Base-by-base conservation (phyloP, 75 land plant species). In the Pseudotsuga menziesii region DNA sequence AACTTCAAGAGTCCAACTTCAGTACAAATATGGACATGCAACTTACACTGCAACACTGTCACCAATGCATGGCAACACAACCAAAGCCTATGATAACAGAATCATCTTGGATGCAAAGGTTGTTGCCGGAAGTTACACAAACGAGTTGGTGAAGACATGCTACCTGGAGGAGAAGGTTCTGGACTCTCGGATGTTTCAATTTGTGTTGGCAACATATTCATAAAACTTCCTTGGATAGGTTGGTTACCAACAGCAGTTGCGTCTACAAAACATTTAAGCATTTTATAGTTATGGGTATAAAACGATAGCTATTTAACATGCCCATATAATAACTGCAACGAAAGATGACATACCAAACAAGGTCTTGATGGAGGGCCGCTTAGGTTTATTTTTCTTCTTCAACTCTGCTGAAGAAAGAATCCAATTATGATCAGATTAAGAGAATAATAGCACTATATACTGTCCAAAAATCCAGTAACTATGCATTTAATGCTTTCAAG, bases 331-430 rank as follows among this genome's bases (percentile, higher is more conserved):
- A 5, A 19, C 23, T 60, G 7, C 61, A 60, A 60, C 20, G 12
- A 48, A 60, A 60, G 9, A 27, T 20, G 57, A 66, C 83, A 77
- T 85, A 96, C 99, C 95, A 79, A 96, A 96, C 1, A 96, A 85
- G 4, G 98, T 74, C 78, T 93, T 94, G 78, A 96, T 91, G 56
- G 97, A 89, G 23, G 98, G 98, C 73, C 94, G 83, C 77, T 88
- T 91, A 0, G 91, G 83, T 78, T 94, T 86, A 75, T 73, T 89
- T 82, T 94, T 96, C 78, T 92, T 96, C 91, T 88, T 90, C 74
- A 96, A 74, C 80, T 96, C 95, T 48, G 95, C 98, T 96, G 91
- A 27, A 74, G 52, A 59, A 72, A 57, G 29, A 76, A 60, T 14
- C 19, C 69, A 81, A 26, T 14, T 3, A 22, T 32, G 26, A 66